Base-by-base conservation (phyloP, 2,329 filamentous ascomycete species). In the Aspergillus vadensis region DNA sequence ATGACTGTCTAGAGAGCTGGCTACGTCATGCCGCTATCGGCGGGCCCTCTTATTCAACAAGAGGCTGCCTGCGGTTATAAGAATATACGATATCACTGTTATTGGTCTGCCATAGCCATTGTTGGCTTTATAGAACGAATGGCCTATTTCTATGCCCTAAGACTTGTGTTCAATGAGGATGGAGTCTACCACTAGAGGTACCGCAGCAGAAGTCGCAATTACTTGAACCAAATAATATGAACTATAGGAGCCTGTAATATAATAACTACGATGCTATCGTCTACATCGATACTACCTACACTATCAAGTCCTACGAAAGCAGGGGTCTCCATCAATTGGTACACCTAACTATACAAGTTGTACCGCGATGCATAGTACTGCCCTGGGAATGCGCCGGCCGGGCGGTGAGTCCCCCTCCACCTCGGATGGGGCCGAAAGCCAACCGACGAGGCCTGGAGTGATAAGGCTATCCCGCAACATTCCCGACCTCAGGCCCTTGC, bases 171-270 rank as follows among this genome's bases (percentile, higher is more conserved):
- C 32, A 36, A 15, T 5, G 91, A 55, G 94, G 70, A 98, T 76
- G 61, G 90, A 88, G 79, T 97, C 92, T 84, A 77, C 95, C 98
- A 66, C 97, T 97, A 27, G 1, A 95, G 95, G 79, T 95, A 99
- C 79, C 97, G 92, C 70, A 99, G 78, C 60, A 93, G 81, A 74
- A 96, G 92, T 72, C 91, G 85, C 90, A 99, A 95, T 94, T 94
- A 98, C 38, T 91, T 92, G 95, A 95, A 60, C 95, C 98, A 21
- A 98, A 91, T 95, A 10, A 12, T 30, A 12, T 30, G 10, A 30
- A 9, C 27, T 30, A 30, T 12, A 12, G 3, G 27, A 30, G 27
- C 9, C 7, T 27, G 9, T 27, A 9, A 27, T 12, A 99, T 99
- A 78, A 97, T 85, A 30, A 88, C 88, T 0, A 86, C 76, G 4